Conservation (phyloP, 1,284 basidiomycete genomes). For the Cutaneotrichosporon sp. region DNA sequence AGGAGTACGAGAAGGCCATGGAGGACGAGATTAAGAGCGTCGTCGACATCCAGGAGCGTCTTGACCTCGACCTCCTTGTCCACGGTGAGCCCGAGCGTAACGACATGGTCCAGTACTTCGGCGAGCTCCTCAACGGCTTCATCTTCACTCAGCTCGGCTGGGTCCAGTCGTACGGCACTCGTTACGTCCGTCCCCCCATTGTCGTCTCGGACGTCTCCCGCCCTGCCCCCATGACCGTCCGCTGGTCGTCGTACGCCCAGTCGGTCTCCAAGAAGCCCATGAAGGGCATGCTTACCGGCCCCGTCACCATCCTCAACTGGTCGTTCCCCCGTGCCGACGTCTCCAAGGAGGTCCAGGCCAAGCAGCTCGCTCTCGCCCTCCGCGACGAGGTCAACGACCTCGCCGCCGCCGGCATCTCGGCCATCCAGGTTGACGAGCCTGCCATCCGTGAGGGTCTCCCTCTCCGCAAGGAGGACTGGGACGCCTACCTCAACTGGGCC, state of each 20-base stretch:
- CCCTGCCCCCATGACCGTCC: slow-evolving; percentile 88
- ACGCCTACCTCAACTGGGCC: slow-evolving; percentile 90
- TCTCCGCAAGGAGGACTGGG: slow-evolving; percentile 90
- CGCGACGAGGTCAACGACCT: slow-evolving; percentile 98
- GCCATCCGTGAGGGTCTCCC: slow-evolving; percentile 99
- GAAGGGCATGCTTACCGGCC: slow-evolving; percentile 99
- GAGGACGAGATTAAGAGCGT: slow-evolving; percentile 95
- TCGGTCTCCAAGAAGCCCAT: slow-evolving; percentile 89
- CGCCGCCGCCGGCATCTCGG: slow-evolving; percentile 93
- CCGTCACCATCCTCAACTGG: slow-evolving; percentile 98
- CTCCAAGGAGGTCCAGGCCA: slow-evolving; percentile 92
- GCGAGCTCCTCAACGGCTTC: slow-evolving; percentile 92
- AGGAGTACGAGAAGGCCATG: slow-evolving; percentile 96
- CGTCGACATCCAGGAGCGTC: slow-evolving; percentile 93
- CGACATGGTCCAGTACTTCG: slow-evolving; percentile 99
- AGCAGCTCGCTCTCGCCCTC: slow-evolving; percentile 96
- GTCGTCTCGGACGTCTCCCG: slow-evolving; percentile 98
- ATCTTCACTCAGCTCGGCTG: slow-evolving; percentile 84
- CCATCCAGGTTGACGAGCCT: slow-evolving; percentile 98
- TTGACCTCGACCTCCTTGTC: slow-evolving; percentile 94
- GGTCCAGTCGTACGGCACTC: slow-evolving; percentile 86
- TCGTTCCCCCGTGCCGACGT: slow-evolving; percentile 99
- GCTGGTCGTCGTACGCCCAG: slow-evolving; percentile 96
- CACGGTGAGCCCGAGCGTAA: slow-evolving; percentile 99
- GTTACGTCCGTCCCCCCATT: slow-evolving; percentile 98